Conservation (phyloP, 495 filamentous ascomycete genomes). For the Paragyromitra xinjiangensis region DNA sequence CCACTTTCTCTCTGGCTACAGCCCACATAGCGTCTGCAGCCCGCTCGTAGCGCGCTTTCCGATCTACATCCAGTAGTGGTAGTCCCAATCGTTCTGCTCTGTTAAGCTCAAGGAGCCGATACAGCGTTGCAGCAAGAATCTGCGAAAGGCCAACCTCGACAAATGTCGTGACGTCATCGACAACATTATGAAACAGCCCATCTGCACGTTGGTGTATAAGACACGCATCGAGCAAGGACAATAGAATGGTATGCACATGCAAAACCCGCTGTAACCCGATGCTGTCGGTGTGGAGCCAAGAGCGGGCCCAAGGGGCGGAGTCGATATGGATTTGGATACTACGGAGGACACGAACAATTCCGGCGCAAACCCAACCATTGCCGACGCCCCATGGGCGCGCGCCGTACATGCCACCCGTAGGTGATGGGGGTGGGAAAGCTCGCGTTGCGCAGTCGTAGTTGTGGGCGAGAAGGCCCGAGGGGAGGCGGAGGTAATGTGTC, state of each 20-base stretch:
- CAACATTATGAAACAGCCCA: conserved; percentile 10
- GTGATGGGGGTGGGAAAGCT: neutral
- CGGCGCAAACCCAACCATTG: conserved; percentile 1
- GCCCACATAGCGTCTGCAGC: conserved; percentile 57
- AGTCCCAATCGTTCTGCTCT: neutral
- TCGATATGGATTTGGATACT: neutral
- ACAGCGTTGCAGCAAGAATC: conserved; percentile 10
- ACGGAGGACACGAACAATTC: neutral
- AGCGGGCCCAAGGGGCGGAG: neutral
- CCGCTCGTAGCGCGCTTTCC: neutral
- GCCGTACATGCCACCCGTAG: conserved; percentile 8
- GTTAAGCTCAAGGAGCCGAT: conserved; percentile 1
- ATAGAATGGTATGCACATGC: neutral
- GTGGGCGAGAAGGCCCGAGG: conserved; percentile 14
- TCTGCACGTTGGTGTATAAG: neutral
- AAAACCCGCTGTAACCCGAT: neutral
- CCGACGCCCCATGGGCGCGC: neutral
- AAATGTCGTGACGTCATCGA: neutral
- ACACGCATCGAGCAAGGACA: neutral
- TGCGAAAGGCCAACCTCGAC: conserved; percentile 5
- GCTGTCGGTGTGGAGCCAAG: neutral
- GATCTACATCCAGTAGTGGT: neutral
- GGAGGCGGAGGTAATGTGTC: conserved; percentile 13
- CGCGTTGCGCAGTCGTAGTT: conserved; percentile 5
- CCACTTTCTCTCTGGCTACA: conserved; percentile 62